Conservation (phyloP, 2,329 filamentous ascomycete species). For the Ciborinia camelliae region DNA sequence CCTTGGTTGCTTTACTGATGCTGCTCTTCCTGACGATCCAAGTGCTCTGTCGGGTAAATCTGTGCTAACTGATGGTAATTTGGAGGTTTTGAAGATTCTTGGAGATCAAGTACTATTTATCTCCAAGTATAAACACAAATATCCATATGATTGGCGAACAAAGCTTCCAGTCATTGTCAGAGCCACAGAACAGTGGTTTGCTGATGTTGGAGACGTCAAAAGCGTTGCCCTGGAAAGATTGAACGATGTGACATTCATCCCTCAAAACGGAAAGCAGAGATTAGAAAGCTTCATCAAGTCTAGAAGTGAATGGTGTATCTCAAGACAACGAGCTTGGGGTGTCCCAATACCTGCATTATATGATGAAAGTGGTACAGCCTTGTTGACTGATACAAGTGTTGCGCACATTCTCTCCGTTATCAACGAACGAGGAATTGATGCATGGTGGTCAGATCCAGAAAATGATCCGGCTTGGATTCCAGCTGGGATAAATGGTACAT, state of each 20-base stretch:
- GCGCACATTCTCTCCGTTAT: slow-evolving; percentile 81
- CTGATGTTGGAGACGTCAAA: slow-evolving; percentile 83
- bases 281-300: slow-evolving; percentile 83
- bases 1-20: slow-evolving; percentile 73
- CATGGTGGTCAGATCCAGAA: slow-evolving; percentile 85
- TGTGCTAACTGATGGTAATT: slow-evolving; percentile 67
- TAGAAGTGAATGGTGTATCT: slow-evolving; percentile 96
- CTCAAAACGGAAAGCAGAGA: slow-evolving; percentile 67
- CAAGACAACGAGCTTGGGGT: slow-evolving; percentile 91
- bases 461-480: slow-evolving; percentile 78
- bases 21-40: slow-evolving; percentile 71
- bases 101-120: slow-evolving; percentile 61
- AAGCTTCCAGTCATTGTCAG: slow-evolving; percentile 88
- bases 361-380: slow-evolving; percentile 64
- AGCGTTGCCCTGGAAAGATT: slow-evolving; percentile 67
- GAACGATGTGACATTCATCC: slow-evolving; percentile 71
- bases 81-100: slow-evolving; percentile 67
- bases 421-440: slow-evolving; percentile 73
- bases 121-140: slow-evolving; percentile 81
- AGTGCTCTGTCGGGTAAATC: slow-evolving; percentile 64
- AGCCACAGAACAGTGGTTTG: slow-evolving; percentile 97
- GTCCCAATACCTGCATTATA: slow-evolving; percentile 94
- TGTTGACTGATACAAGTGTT: slow-evolving; percentile 77
- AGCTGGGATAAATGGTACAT: slow-evolving; percentile 56
- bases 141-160: slow-evolving; percentile 96